Evolutionary conservation across 129 eudicot species (phyloP), one percentile per base, ranked within the genome.

Genomic region (Rutidosis leptorrhynchoides): DNA sequence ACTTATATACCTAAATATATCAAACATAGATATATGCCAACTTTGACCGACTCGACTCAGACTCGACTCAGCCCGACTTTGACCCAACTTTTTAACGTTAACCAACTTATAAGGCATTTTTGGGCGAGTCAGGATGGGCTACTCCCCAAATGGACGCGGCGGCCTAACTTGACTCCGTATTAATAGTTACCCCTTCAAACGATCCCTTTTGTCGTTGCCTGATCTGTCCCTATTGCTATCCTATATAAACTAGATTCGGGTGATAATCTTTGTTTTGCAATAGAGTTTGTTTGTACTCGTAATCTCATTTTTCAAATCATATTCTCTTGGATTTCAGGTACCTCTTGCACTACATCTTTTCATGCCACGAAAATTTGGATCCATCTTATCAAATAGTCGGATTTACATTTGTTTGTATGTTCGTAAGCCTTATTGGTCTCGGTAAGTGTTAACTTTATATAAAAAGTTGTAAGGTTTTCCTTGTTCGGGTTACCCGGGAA

Each of bases 341-440:
- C 79, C 83, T 90, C 62, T 65, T 90, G 77, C 90, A 82, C 68
- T 90, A 90, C 77, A 56, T 82, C 37, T 58, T 84, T 22, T 72
- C 83, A 59, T 82, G 77, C 81, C 72, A 37, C 17, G 79, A 79
- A 64, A 68, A 56, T 48, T 58, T 57, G 20, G 81, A 74, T 79
- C 73, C 59, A 51, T 64, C 52, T 4, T 71, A 79, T 43, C 74
- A 51, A 40, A 52, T 78, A 37, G 76, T 66, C 2, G 85, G 87
- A 33, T 30, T 84, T 20, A 40, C 67, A 14, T 60, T 74, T 51
- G 92, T 64, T 76, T 78, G 79, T 65, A 32, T 87, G 77, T 17
- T 84, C 69, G 87, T 87, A 21, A 81, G 82, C 65, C 83, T 90
- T 56, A 76, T 84, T 77, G 97, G 83, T 28, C 71, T 90, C 16